Percentiles rank a stretch among this genome's conserved stretches.
Evolutionary conservation across 192 early-diverging fungal genomes (phyloP).

Genomic region (Cladochytrium replicatum): DNA sequence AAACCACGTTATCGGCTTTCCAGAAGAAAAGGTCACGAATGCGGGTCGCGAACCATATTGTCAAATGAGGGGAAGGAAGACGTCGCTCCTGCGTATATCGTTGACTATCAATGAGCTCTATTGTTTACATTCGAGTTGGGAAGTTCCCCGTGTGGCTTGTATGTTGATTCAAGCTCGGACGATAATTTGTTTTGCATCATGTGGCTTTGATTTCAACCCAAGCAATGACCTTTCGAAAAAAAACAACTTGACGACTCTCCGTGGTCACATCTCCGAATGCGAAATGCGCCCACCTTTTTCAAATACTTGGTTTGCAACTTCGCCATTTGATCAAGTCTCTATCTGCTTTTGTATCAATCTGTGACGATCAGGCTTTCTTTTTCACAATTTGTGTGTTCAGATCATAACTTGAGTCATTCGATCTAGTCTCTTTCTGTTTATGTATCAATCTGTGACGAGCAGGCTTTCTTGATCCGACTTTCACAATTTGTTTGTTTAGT

Average conservation of each 20-base stretch:
- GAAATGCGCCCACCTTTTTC: conserved; percentile 43
- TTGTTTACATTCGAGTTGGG: conserved; percentile 38
- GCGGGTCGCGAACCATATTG: conserved; percentile 32
- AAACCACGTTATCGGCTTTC: conserved; percentile 45
- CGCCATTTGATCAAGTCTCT: neutral
- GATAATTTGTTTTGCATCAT: neutral
- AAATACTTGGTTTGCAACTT: conserved; percentile 50
- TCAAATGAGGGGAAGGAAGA: conserved; percentile 19
- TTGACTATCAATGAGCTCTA: conserved; percentile 52
- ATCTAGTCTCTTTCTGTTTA: no score
- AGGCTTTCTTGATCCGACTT: no score
- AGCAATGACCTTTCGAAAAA: conserved; percentile 41
- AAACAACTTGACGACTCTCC: conserved; percentile 59
- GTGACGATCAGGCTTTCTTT: no score
- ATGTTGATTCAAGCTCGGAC: conserved; percentile 15
- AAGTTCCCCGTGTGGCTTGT: conserved; percentile 32
- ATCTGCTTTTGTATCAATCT: no score
- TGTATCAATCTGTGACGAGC: no score
- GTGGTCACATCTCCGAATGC: conserved; percentile 31
- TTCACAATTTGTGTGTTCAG: no score
- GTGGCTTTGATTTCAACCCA: conserved; percentile 2
- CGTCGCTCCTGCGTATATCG: conserved; percentile 44
- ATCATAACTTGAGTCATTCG: no score
- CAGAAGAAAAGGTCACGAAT: conserved; percentile 79
- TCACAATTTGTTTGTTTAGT: no score